A percentile compares a stretch with the other conserved stretches of the same genome.
Conservation (phyloP, 2,329 filamentous ascomycete genomes). For the Fusarium albosuccineum region DNA sequence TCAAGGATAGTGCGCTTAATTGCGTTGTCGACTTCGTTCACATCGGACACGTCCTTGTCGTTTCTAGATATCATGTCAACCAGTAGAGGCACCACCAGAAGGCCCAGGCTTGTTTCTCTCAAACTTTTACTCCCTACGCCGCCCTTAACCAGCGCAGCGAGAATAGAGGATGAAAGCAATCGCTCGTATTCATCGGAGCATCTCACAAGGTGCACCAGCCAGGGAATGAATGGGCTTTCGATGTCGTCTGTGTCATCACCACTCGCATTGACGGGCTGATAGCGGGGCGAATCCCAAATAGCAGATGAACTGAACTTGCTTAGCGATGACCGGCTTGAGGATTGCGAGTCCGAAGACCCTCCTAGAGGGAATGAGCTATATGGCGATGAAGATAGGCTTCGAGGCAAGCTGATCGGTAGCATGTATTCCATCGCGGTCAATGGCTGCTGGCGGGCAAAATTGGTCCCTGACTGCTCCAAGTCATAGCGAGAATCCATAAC, state of each 20-base stretch:
- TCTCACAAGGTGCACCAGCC: conserved; percentile 76
- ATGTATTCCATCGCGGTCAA: conserved; percentile 69
- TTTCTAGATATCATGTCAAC: conserved; percentile 68
- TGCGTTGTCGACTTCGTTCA: conserved; percentile 54
- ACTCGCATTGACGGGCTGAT: conserved; percentile 43
- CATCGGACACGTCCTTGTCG: conserved; percentile 61
- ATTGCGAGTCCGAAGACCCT: conserved; percentile 45
- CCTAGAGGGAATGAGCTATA: conserved; percentile 31
- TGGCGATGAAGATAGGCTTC: conserved; percentile 43
- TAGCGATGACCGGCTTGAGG: conserved; percentile 46
- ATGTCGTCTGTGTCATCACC: conserved; percentile 66
- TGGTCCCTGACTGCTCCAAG: conserved; percentile 66
- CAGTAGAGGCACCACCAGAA: conserved; percentile 78
- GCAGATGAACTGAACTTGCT: conserved; percentile 47
- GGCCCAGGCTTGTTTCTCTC: conserved; percentile 73
- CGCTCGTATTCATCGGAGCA: conserved; percentile 69
- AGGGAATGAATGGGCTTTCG: conserved; percentile 79
- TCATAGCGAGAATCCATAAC: conserved; percentile 64
- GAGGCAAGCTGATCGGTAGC: conserved; percentile 62
- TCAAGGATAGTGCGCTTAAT: conserved; percentile 67
- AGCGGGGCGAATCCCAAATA: conserved; percentile 51
- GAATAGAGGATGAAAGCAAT: conserved; percentile 76
- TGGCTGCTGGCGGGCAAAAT: conserved; percentile 57
- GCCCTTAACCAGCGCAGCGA: conserved; percentile 77
- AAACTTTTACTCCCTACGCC: conserved; percentile 71